Percentiles rank a stretch among this genome's conserved stretches.
These are phyloP conservation scores for Candida tunisiensis DNA, from an alignment of 1,139 yeast species.

Conservation along the genomic window DNA sequence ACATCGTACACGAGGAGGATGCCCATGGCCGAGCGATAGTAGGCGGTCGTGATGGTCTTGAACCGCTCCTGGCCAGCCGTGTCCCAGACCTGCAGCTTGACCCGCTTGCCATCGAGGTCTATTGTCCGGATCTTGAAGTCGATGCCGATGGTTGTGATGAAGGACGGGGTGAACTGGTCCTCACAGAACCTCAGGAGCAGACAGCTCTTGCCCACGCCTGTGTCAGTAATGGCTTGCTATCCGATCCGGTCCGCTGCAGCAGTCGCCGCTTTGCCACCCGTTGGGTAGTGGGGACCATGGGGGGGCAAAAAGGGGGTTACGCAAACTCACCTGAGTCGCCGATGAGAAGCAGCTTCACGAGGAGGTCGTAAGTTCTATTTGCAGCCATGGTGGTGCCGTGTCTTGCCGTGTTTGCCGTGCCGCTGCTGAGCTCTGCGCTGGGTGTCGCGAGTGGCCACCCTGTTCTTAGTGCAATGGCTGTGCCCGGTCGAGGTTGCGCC, in stretches of 20 bases:
- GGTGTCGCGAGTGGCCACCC: too few species aligned
- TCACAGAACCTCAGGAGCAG: constrained; percentile 86
- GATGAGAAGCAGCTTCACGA: constrained; percentile 81
- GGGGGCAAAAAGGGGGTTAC: not conserved
- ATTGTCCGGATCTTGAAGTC: constrained; percentile 96
- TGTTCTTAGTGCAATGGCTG: too few species aligned
- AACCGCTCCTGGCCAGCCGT: constrained; percentile 98
- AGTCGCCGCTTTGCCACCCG: too few species aligned
- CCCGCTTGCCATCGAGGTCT: constrained; percentile 80
- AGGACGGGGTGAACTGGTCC: constrained; percentile 91
- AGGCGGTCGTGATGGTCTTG: constrained; percentile 95
- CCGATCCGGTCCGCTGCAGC: too few species aligned
- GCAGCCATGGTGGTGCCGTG: constrained; percentile 20
- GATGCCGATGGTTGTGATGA: constrained; percentile 94
- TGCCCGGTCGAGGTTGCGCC: too few species aligned
- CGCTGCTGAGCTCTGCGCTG: too few species aligned
- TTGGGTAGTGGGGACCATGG: too few species aligned
- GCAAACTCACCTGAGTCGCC: constrained; percentile 63
- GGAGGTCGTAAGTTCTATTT: constrained; percentile 79
- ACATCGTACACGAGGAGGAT: constrained; percentile 92
- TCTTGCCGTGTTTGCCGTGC: too few species aligned
- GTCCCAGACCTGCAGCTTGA: constrained; percentile 96
- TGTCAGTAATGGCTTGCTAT: constrained; percentile 1
- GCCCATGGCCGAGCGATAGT: constrained; percentile 98
- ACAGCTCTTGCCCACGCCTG: constrained; percentile 89